Evolutionary conservation across 805 yeast species (phyloP).

Genomic region (Cyberlindnera euphorbiae): DNA sequence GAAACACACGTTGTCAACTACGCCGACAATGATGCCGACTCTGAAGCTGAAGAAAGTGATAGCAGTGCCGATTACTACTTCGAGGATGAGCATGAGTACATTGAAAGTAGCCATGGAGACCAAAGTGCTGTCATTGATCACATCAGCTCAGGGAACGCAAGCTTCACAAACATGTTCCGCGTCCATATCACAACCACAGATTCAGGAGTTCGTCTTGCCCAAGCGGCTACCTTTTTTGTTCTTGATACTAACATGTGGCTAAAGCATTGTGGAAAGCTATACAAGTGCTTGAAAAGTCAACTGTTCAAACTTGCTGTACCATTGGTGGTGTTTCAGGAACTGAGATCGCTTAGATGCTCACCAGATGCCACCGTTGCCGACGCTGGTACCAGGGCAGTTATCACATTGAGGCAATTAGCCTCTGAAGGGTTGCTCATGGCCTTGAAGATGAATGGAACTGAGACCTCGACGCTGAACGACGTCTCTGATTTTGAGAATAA

Average conservation of each 20-base stretch:
- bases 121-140: neutral
- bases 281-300: conserved; percentile 57
- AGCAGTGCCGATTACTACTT: conserved; percentile 1
- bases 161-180: neutral
- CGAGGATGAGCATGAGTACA: conserved; percentile 2
- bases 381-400: conserved; percentile 77
- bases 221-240: conserved; percentile 28
- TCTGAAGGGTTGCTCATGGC: conserved; percentile 52
- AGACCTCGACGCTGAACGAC: conserved; percentile 64
- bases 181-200: conserved; percentile 10
- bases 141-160: neutral
- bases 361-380: conserved; percentile 71
- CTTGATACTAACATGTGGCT: conserved; percentile 79
- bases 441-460: conserved; percentile 63
- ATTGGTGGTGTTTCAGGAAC: conserved; percentile 71
- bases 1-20: conserved; percentile 5
- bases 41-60: conserved; percentile 8
- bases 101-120: neutral
- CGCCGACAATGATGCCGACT: conserved; percentile 14
- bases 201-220: conserved; percentile 14
- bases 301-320: conserved; percentile 63
- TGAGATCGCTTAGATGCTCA: conserved; percentile 64
- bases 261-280: conserved; percentile 73
- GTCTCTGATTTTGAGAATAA: conserved; percentile 71
- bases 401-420: conserved; percentile 64